Percentiles rank a stretch among this genome's conserved stretches.
Conservation (phyloP, 2,329 filamentous ascomycete species). For the Alternaria arborescens region DNA sequence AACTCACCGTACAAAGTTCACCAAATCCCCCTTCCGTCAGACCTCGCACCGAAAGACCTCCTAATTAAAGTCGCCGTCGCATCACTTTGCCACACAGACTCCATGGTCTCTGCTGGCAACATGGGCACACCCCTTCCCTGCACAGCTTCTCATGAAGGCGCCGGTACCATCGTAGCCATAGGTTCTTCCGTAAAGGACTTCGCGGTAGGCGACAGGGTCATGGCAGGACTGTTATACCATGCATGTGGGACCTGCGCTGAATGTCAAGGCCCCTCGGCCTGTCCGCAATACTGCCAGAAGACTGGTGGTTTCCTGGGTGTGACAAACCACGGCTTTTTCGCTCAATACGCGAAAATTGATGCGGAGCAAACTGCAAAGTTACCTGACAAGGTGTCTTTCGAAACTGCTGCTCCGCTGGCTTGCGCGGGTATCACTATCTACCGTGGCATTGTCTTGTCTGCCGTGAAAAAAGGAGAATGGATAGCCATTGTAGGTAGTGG, state of each 20-base stretch:
- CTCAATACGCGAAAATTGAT: background rate
- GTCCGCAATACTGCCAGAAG: background rate
- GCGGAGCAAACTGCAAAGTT: conserved; percentile 19
- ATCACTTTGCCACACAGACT: conserved; percentile 70
- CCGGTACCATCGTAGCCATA: conserved; percentile 62
- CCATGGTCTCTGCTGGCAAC: conserved; percentile 62
- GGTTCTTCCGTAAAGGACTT: conserved; percentile 51
- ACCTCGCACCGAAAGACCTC: conserved; percentile 62
- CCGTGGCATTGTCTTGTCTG: conserved; percentile 68
- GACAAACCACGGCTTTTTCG: background rate
- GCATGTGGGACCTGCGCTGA: background rate
- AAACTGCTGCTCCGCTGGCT: conserved; percentile 38
- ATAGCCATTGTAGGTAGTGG: background rate
- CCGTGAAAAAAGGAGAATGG: background rate
- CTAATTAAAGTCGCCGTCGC: conserved; percentile 68
- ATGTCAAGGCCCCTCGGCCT: background rate
- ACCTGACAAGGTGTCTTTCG: conserved; percentile 29
- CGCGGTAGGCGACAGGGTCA: background rate
- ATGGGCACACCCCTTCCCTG: conserved; percentile 61
- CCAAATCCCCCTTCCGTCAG: conserved; percentile 58
- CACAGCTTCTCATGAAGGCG: conserved; percentile 59
- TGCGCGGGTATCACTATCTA: conserved; percentile 66
- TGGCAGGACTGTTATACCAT: background rate
- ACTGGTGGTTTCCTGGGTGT: background rate
- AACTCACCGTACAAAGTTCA: conserved; percentile 65